Percentiles rank a stretch among this genome's conserved stretches.
Conservation (phyloP, 2,329 filamentous ascomycete genomes). For the Fusarium humuli region DNA sequence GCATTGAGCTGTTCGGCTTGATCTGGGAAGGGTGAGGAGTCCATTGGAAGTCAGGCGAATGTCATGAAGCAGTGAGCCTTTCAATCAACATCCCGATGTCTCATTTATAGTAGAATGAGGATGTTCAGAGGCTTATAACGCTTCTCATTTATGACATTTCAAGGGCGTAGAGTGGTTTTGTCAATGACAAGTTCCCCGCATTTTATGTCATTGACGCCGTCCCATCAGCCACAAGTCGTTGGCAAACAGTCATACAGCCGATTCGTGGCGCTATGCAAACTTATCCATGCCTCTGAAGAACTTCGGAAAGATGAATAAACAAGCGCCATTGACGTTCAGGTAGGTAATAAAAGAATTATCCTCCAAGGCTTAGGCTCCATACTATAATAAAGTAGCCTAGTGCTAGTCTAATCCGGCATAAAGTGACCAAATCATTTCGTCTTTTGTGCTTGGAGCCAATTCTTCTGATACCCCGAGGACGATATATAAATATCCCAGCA, state of each 20-base stretch:
- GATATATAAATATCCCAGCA: not conserved
- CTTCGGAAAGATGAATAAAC: too few relatives aligned
- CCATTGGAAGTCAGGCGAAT: not conserved
- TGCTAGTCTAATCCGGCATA: too few relatives aligned
- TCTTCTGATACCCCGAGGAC: too few relatives aligned
- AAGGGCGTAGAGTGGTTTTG: not conserved
- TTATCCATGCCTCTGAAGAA: too few relatives aligned
- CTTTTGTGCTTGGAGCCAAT: too few relatives aligned
- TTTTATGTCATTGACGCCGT: not conserved
- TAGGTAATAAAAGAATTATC: too few relatives aligned
- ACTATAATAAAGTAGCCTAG: too few relatives aligned
- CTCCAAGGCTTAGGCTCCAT: too few relatives aligned
- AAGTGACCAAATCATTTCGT: too few relatives aligned
- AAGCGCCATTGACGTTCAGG: not conserved
- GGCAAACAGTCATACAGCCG: not conserved
- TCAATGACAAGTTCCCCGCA: constrained; percentile 1
- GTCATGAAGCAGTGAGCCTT: fast-evolving
- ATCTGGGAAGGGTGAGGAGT: not conserved
- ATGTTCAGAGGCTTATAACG: not conserved
- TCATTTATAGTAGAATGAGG: fast-evolving
- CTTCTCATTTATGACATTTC: not conserved
- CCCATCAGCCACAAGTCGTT: not conserved
- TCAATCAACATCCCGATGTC: fast-evolving
- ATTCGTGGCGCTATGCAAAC: too few relatives aligned
- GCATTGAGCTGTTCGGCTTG: constrained; percentile 5